Percentiles rank a stretch among this genome's conserved stretches.
These are phyloP conservation scores for Clitopilus hobsonii DNA, from an alignment of 768 basidiomycete species.

Conservation along the genomic window DNA sequence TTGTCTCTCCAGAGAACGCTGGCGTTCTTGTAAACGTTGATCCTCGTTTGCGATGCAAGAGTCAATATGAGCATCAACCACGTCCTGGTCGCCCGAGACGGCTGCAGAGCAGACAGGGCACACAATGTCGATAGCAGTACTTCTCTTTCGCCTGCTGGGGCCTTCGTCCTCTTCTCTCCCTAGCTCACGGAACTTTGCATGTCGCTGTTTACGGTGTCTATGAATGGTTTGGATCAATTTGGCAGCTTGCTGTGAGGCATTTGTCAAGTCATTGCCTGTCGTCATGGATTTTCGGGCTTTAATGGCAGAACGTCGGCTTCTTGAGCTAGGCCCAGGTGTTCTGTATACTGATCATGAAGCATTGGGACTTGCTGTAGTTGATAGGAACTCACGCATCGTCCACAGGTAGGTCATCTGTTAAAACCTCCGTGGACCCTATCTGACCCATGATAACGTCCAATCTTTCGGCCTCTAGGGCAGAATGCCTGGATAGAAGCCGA, in stretches of 20 bases:
- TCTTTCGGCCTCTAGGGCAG: constrained; percentile 61
- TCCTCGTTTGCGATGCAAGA: constrained; percentile 64
- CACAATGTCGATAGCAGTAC: constrained; percentile 26
- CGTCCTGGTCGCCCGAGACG: constrained; percentile 65
- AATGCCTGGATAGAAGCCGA: constrained; percentile 63
- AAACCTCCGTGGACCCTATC: constrained; percentile 57
- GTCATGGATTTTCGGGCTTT: constrained; percentile 36
- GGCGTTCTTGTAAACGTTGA: constrained; percentile 35
- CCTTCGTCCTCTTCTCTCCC: constrained; percentile 57
- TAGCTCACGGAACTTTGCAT: constrained; percentile 63
- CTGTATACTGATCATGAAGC: constrained; percentile 11
- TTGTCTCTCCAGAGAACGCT: constrained; percentile 26
- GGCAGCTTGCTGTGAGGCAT: constrained; percentile 33
- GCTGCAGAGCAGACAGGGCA: constrained; percentile 67
- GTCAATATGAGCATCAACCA: constrained; percentile 79
- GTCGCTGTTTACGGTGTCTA: constrained; percentile 64
- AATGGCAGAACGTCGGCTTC: constrained; percentile 32
- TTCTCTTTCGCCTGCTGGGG: constrained; percentile 19
- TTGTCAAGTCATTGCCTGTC: constrained; percentile 12
- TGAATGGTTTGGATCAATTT: constrained; percentile 62
- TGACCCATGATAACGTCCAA: constrained; percentile 62
- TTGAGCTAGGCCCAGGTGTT: constrained; percentile 28
- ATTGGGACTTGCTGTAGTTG: neutral
- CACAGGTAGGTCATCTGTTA: constrained; percentile 29
- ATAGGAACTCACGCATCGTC: constrained; percentile 53